Evolutionary conservation across 345 rosid genomes (phyloP).

Genomic region (Eutrema japonicum): DNA sequence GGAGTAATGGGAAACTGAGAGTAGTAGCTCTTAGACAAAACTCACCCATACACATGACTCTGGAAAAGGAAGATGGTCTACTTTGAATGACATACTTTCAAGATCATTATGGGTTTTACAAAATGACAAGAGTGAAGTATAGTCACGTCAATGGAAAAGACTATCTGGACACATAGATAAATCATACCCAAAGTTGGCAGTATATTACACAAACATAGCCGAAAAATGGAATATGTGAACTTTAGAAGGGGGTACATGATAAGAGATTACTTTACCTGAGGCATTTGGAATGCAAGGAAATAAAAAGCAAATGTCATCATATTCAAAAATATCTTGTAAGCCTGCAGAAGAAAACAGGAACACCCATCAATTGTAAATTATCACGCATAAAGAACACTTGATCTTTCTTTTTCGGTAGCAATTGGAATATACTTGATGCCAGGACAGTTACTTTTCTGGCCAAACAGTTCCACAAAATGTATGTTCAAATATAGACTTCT

Average conservation of each 20-base stretch:
- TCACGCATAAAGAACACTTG: slow-evolving; percentile 20
- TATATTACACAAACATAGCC: not conserved
- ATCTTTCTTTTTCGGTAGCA: not conserved
- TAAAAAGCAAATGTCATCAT: slow-evolving; percentile 57
- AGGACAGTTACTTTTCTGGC: slow-evolving; percentile 4
- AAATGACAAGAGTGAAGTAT: not conserved
- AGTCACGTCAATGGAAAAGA: not conserved
- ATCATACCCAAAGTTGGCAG: not conserved
- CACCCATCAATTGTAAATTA: slow-evolving; percentile 16
- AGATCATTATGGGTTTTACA: not conserved
- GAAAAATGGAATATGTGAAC: slow-evolving; percentile 37
- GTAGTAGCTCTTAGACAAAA: not conserved
- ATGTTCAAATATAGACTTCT: not conserved
- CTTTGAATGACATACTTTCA: slow-evolving; percentile 1
- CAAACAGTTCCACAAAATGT: slow-evolving; percentile 9
- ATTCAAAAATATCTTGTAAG: slow-evolving; percentile 61
- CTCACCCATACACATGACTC: not conserved
- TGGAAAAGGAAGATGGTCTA: slow-evolving; percentile 8
- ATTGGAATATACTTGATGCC: slow-evolving; percentile 5
- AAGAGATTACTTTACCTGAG: slow-evolving; percentile 62
- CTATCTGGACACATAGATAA: slow-evolving; percentile 12
- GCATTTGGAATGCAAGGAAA: slow-evolving; percentile 61
- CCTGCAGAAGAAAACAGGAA: slow-evolving; percentile 58
- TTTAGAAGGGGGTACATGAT: not conserved
- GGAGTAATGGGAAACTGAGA: slow-evolving; percentile 11